Evolutionary conservation across 179 eudicot species (phyloP), one percentile per base, ranked within the genome.

Genomic region (Actinidia arguta): DNA sequence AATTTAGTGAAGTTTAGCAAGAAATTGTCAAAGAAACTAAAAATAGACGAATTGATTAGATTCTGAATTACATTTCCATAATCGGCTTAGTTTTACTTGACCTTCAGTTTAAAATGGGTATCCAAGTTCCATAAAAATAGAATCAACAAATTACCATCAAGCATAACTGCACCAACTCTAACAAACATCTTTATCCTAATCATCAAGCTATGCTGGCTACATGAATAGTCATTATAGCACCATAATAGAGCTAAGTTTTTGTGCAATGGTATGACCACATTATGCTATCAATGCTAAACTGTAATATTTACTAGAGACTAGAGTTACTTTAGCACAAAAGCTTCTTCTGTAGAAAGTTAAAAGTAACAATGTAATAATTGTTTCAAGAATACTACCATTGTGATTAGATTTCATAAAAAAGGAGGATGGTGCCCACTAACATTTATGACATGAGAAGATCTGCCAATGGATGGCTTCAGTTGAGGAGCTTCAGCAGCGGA

Each of bases 391-490:
- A 39, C 42, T 39, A 39, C 42, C 42, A 39, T 39, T 51, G 24
- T 51, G 20, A 22, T 27, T 36, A 20, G 25, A 31, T 18, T 68
- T 18, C 39, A 36, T 5, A 51, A 10, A 17, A 22, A 9, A 78
- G 10, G 50, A 76, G 51, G 52, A 74, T 47, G 52, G 25, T 25
- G 46, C 39, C 78, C 51, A 77, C 87, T 86, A 79, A 89, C 95
- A 80, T 85, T 83, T 69, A 66, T 75, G 75, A 76, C 82, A 78
- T 67, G 85, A 72, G 85, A 81, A 80, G 89, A 80, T 83, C 83
- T 83, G 68, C 88, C 89, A 44, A 84, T 52, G 22, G 88, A 82
- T 81, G 85, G 82, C 88, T 87, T 88, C 84, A 89, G 80, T 78
- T 54, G 81, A 86, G 86, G 81, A 76, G 76, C 82, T 84, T 88